Base-by-base conservation (phyloP, 176 grass and related monocot species). In the Urochloa ruziziensis region DNA sequence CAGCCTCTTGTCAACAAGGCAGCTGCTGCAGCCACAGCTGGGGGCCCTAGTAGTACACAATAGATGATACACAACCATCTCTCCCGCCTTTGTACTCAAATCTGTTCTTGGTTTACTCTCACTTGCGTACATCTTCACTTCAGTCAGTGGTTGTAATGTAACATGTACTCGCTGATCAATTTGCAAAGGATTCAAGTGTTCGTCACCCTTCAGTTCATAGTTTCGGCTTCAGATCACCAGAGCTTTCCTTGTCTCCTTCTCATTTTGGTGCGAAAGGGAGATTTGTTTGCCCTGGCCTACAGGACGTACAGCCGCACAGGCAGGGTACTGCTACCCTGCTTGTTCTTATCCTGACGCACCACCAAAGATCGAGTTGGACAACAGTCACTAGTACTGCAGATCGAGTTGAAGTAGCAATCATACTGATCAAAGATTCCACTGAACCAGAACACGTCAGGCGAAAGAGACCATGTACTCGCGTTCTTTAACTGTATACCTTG, bases 1-100 rank as follows among this genome's bases (percentile, higher is more conserved):
- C 89, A 84, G n/a, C 89, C 89, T 34, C 89, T 91, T 78, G 57
- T 91, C 35, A 83, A 49, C 35, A 83, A 37, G 77, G 59, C 68
- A 44, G 54, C 86, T 33, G 73, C 53, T 40, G 43, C 39, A 40
- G 62, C 70, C 36, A 70, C 67, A 28, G 67, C 42, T 2, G 42
- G 62, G 28, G 62, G 2, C 10, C 53, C 72, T 76, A 82, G 71
- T 5, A 88, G 43, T 48, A 65, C 40, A 48, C 47, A 24, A 24
- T 25, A 49, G 12, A 59, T 30, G 25, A 29, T 0, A 62, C 53
- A 40, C 73, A 46, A 23, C 19, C 16, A 7, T 57, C 13, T 40
- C 75, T 73, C 13, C 42, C 17, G n/a, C 33, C 40, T 12, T 62
- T 59, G 64, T 70, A 43, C 33, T 34, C 14, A 25, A 74, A 23